phyloP scores from a whole-genome alignment of 352 stramenopile genomes.

The Achlya hypogyna region DNA sequence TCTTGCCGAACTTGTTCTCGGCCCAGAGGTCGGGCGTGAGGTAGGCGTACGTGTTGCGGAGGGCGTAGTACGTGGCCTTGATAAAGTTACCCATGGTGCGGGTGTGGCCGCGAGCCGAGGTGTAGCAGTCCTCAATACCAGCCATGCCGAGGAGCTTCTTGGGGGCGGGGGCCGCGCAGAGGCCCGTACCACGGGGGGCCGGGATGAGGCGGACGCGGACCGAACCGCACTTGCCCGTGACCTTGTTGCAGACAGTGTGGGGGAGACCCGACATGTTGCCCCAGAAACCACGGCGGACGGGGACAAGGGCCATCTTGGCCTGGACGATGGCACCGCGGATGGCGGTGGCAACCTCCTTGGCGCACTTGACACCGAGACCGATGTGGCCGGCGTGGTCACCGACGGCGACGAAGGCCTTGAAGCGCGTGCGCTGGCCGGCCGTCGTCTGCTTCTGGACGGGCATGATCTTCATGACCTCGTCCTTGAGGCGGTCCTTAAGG shows the following conservation, averaged over 20 bases:
- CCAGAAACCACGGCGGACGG: constrained; percentile 99
- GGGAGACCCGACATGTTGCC: constrained; percentile 90
- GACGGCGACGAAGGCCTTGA: constrained; percentile 99
- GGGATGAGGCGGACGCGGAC: constrained; percentile 98
- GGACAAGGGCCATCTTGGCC: constrained; percentile 98
- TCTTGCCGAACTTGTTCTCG: constrained; percentile 87
- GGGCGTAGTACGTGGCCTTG: constrained; percentile 98
- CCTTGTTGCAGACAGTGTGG: constrained; percentile 98
- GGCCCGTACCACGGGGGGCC: constrained; percentile 97
- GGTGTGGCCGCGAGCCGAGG: constrained; percentile 94
- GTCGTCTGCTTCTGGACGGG: constrained; percentile 99
- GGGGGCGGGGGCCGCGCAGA: constrained; percentile 95
- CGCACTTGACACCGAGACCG: constrained; percentile 98
- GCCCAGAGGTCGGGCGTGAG: constrained; percentile 98
- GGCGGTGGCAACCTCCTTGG: constrained; percentile 97
- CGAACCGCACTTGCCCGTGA: constrained; percentile 99
- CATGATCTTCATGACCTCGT: constrained; percentile 99
- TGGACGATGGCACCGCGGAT: constrained; percentile 99
- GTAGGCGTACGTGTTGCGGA: constrained; percentile 98
- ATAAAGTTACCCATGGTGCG: constrained; percentile 99
- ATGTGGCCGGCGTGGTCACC: constrained; percentile 98
- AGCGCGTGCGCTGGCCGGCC: constrained; percentile 98
- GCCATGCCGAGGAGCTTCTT: constrained; percentile 99
- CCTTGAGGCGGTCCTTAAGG: constrained; percentile 96
- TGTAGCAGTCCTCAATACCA: constrained; percentile 98